Evolutionary conservation across 1,284 basidiomycete genomes (phyloP).

Genomic region (Pyrrhoderma lamaoense): DNA sequence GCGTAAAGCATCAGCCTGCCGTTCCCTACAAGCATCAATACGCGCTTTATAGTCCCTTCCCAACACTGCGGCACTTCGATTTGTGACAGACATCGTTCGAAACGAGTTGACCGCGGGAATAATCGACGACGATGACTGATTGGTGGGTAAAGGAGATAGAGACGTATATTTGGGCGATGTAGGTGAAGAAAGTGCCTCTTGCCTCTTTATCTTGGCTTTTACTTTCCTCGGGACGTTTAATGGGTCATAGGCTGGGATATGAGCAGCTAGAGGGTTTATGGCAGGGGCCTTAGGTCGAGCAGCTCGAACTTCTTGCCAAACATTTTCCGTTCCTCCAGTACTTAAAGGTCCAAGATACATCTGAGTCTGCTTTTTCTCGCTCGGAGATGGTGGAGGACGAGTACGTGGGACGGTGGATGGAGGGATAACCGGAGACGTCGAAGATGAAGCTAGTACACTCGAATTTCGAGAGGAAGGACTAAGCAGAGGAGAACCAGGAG

Average conservation of each 20-base stretch:
- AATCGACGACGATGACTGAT: no score
- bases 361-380: not conserved
- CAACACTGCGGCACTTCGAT: not conserved
- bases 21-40: constrained; percentile 39
- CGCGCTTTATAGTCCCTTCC: constrained; percentile 25
- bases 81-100: not conserved
- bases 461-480: not conserved
- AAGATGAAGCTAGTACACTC: not conserved
- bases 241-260: constrained; percentile 50
- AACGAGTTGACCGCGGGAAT: not conserved
- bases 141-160: not conserved
- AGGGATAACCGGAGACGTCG: no score
- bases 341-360: not conserved
- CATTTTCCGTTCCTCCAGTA: constrained; percentile 27
- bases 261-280: constrained; percentile 39
- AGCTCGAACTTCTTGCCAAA: constrained; percentile 54
- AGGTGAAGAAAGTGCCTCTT: not conserved
- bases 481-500: constrained; percentile 9
- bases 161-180: not conserved
- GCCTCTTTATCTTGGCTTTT: constrained; percentile 27
- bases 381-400: constrained; percentile 10
- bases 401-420: constrained; percentile 6
- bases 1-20: constrained; percentile 46
- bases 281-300: constrained; percentile 31
- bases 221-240: constrained; percentile 28